A percentile compares a stretch with the other conserved stretches of the same genome.
Evolutionary conservation across 2,329 filamentous ascomycete genomes (phyloP).

Genomic region (Xylariaceae sp.): DNA sequence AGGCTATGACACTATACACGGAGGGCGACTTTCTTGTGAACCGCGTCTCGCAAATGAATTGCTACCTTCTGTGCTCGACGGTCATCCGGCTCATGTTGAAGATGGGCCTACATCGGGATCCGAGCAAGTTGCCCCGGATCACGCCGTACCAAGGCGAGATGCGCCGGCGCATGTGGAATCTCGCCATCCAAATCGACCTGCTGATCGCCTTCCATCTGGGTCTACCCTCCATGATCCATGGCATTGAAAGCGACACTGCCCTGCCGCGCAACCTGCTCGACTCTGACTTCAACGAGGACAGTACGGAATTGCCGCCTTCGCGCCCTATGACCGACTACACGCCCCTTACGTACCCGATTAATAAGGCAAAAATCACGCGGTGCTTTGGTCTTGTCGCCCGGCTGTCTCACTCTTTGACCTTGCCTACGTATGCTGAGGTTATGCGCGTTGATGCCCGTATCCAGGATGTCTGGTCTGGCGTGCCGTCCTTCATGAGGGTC

Average conservation of each 20-base stretch:
- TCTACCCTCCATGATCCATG: slow-evolving; percentile 68
- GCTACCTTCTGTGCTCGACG: slow-evolving; percentile 58
- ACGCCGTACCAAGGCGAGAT: slow-evolving; percentile 61
- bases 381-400: slow-evolving; percentile 57
- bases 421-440: slow-evolving; percentile 56
- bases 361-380: slow-evolving; percentile 54
- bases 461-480: slow-evolving; percentile 50
- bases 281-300: slow-evolving; percentile 66
- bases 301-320: slow-evolving; percentile 58
- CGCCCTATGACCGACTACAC: slow-evolving; percentile 66
- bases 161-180: slow-evolving; percentile 59
- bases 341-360: slow-evolving; percentile 59
- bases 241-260: slow-evolving; percentile 67
- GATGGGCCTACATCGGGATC: slow-evolving; percentile 64
- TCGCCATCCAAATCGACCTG: slow-evolving; percentile 64
- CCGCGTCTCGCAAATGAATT: slow-evolving; percentile 57
- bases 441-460: slow-evolving; percentile 54
- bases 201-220: slow-evolving; percentile 72
- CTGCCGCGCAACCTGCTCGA: slow-evolving; percentile 68
- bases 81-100: slow-evolving; percentile 61
- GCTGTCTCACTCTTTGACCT: slow-evolving; percentile 55
- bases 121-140: slow-evolving; percentile 56
- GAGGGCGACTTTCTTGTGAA: slow-evolving; percentile 61
- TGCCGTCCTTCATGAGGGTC: slow-evolving; percentile 57
- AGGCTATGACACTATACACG: slow-evolving; percentile 57